A percentile compares a stretch with the other conserved stretches of the same genome.
phyloP scores from a whole-genome alignment of 1,139 yeast species.

The Blastobotrys ciferrii region DNA sequence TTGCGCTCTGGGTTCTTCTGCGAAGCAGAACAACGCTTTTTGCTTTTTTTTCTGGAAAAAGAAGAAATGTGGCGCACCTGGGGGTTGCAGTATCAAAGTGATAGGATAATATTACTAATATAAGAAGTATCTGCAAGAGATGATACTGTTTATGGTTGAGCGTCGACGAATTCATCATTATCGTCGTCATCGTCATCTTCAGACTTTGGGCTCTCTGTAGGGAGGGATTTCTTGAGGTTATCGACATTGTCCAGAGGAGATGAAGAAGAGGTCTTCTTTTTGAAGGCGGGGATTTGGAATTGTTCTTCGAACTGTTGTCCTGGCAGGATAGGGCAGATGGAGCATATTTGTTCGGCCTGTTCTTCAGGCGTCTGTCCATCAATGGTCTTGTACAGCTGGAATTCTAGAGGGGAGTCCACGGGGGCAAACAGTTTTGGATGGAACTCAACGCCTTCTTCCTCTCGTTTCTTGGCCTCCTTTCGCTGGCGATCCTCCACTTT shows the following conservation, averaged over 20 bases:
- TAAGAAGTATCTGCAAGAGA: neutral
- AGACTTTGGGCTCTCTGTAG: conserved; percentile 2
- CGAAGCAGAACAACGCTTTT: too few species aligned
- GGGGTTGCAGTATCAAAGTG: too few species aligned
- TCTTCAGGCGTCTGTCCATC: conserved; percentile 46
- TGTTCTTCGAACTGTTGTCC: conserved; percentile 65
- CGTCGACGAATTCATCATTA: conserved; percentile 30
- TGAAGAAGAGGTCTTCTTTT: conserved; percentile 38
- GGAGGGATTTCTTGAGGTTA: conserved; percentile 10
- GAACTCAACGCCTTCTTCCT: conserved; percentile 75
- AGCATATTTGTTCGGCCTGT: conserved; percentile 55
- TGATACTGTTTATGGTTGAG: conserved; percentile 16
- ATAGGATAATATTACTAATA: too few species aligned
- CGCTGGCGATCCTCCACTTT: conserved; percentile 85
- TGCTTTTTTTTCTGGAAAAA: too few species aligned
- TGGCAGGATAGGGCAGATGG: conserved; percentile 68
- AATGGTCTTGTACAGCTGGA: conserved; percentile 59
- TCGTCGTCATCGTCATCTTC: conserved; percentile 19
- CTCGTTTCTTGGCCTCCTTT: conserved; percentile 63
- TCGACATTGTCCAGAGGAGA: neutral
- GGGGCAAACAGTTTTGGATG: conserved; percentile 72
- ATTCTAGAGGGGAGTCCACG: conserved; percentile 49
- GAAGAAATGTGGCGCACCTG: too few species aligned
- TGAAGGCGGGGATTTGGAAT: conserved; percentile 66
- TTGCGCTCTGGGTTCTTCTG: too few species aligned